phyloP scores from a whole-genome alignment of 139 green algal genomes.

The Nannochloris sp. region DNA sequence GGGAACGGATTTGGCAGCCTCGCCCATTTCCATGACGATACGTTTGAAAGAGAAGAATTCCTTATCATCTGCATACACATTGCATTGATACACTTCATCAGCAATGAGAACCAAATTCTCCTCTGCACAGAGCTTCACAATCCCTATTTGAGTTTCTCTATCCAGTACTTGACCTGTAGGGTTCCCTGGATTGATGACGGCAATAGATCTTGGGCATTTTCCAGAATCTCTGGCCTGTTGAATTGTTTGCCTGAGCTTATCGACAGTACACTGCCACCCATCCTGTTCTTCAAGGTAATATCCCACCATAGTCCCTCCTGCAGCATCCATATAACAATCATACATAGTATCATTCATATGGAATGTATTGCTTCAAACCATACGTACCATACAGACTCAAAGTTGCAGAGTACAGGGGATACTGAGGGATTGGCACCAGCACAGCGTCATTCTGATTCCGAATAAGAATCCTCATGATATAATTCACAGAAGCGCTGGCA shows the following conservation, averaged over 20 bases:
- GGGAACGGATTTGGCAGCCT: constrained; percentile 32
- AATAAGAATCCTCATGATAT: constrained; percentile 59
- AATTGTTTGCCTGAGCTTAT: constrained; percentile 39
- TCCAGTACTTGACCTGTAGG: constrained; percentile 74
- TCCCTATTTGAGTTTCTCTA: constrained; percentile 51
- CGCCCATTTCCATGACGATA: constrained; percentile 47
- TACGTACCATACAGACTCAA: constrained; percentile 60
- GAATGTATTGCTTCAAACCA: neutral
- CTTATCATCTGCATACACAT: constrained; percentile 75
- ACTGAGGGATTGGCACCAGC: constrained; percentile 68
- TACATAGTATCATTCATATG: neutral
- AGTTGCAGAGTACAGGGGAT: constrained; percentile 75
- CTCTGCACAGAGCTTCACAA: constrained; percentile 60
- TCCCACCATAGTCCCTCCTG: constrained; percentile 64
- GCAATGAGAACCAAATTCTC: constrained; percentile 60
- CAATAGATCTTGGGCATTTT: constrained; percentile 53
- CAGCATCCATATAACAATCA: neutral
- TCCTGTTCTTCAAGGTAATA: constrained; percentile 82
- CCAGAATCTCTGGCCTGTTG: constrained; percentile 26
- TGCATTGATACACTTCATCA: constrained; percentile 92
- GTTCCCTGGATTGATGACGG: constrained; percentile 96
- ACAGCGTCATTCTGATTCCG: constrained; percentile 39
- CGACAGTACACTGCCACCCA: constrained; percentile 63
- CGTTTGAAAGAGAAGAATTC: constrained; percentile 80
- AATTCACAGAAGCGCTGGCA: constrained; percentile 63